A percentile compares a stretch with the other conserved stretches of the same genome.
Conservation (phyloP, 2,329 filamentous ascomycete genomes). For the Apiospora pterosperma region DNA sequence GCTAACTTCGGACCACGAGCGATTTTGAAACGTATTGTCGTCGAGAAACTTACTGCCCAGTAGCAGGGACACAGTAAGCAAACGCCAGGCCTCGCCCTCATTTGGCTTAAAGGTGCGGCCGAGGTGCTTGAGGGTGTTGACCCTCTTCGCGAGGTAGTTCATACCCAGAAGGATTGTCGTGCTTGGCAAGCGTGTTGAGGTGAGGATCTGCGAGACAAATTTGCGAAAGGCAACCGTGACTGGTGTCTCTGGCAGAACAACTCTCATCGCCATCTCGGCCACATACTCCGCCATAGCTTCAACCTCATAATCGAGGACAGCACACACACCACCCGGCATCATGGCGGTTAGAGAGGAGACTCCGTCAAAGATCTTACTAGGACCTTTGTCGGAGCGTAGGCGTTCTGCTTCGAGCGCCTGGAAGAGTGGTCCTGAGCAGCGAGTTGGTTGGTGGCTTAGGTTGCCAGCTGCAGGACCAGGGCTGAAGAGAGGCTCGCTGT, state of each 20-base stretch:
- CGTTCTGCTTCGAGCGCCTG: slow-evolving; percentile 39
- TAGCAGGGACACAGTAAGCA: slow-evolving; percentile 80
- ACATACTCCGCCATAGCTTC: slow-evolving; percentile 95
- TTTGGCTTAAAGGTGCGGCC: slow-evolving; percentile 52
- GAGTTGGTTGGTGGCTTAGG: slow-evolving; percentile 11
- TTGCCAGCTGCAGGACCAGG: slow-evolving; percentile 23
- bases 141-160: slow-evolving; percentile 81
- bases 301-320: slow-evolving; percentile 95
- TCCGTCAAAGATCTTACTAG: slow-evolving; percentile 24
- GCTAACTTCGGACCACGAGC: slow-evolving; percentile 94
- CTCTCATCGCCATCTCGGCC: slow-evolving; percentile 73
- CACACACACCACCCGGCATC: slow-evolving; percentile 81
- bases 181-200: slow-evolving; percentile 83
- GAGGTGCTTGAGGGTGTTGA: slow-evolving; percentile 65
- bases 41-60: slow-evolving; percentile 94
- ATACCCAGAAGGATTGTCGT: slow-evolving; percentile 88
- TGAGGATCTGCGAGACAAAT: slow-evolving; percentile 87
- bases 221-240: slow-evolving; percentile 78
- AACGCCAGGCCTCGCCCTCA: slow-evolving; percentile 77
- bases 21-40: slow-evolving; percentile 97
- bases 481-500: slow-evolving; percentile 32
- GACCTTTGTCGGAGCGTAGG: slow-evolving; percentile 26
- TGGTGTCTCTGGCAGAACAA: slow-evolving; percentile 48
- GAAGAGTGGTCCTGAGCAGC: slow-evolving; percentile 23
- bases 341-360: slow-evolving; percentile 33